Percentiles rank a stretch among this genome's conserved stretches.
Evolutionary conservation across 495 filamentous ascomycete species (phyloP).

Genomic region (Daldinia bambusicola): DNA sequence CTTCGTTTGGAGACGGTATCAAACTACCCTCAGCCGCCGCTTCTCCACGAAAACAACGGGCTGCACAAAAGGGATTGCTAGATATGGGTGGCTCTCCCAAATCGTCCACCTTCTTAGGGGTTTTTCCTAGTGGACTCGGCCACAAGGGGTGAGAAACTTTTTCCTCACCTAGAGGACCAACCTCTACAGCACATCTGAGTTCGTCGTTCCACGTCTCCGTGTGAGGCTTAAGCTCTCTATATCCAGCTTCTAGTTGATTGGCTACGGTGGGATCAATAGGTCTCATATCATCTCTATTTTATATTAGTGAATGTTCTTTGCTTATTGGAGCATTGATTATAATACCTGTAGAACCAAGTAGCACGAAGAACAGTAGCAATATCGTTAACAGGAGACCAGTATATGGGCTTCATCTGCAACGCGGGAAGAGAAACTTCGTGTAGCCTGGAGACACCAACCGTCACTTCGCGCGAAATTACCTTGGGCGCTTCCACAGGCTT

Average conservation of each 20-base stretch:
- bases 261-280: constrained; percentile 89
- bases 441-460: constrained; percentile 80
- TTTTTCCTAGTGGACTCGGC: constrained; percentile 65
- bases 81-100: constrained; percentile 60
- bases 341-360: constrained; percentile 90
- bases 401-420: constrained; percentile 92
- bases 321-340: background rate
- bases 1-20: constrained; percentile 53
- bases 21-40: constrained; percentile 63
- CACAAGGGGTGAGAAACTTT: constrained; percentile 87
- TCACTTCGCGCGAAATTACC: constrained; percentile 61
- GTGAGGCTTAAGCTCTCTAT: constrained; percentile 86
- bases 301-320: constrained; percentile 24
- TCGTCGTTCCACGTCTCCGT: constrained; percentile 94
- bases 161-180: constrained; percentile 88
- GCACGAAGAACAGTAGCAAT: constrained; percentile 82
- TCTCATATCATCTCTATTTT: constrained; percentile 76
- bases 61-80: constrained; percentile 63
- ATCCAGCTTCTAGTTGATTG: constrained; percentile 91
- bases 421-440: constrained; percentile 67
- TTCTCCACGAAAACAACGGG: constrained; percentile 64
- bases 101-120: constrained; percentile 50
- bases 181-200: constrained; percentile 87
- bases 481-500: constrained; percentile 21
- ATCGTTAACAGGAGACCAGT: constrained; percentile 97